Base-by-base conservation (phyloP, 805 yeast genomes). In the Candida boleticola region DNA sequence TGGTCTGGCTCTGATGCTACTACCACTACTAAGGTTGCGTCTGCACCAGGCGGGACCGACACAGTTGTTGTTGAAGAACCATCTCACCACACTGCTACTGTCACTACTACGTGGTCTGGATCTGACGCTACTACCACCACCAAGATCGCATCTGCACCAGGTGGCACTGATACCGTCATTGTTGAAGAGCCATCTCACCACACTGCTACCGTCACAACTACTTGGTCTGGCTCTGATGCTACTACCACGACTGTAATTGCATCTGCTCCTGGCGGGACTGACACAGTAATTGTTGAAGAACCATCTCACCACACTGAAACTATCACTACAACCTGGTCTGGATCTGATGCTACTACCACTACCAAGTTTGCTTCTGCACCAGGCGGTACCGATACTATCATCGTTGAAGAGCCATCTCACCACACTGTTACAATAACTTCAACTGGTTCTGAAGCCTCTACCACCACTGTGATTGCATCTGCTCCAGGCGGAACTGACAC, bases 351-450 rank as follows among this genome's bases (percentile, higher is more conserved):
- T n/a, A n/a, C n/a, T n/a, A n/a, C n/a, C n/a, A n/a, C n/a, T n/a
- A n/a, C n/a, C n/a, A n/a, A n/a, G n/a, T n/a, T n/a, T n/a, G n/a
- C n/a, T n/a, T n/a, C n/a, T n/a, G n/a, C n/a, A n/a, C n/a, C n/a
- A n/a, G n/a, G n/a, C n/a, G n/a, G n/a, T n/a, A 45, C 48, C 20
- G 44, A 20, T 6, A 44, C 50, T 11, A 37, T 44, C n/a, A 39
- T 41, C 17, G 38, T 45, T n/a, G 48, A 45, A 21, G 46, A 37
- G 2, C 49, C 49, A 3, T 31, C 41, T 7, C 7, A 35, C 40
- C 16, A 48, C n/a, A n/a, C n/a, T n/a, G n/a, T n/a, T n/a, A n/a
- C n/a, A n/a, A n/a, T n/a, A n/a, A n/a, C n/a, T n/a, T n/a, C n/a
- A n/a, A n/a, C n/a, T n/a, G n/a, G n/a, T n/a, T n/a, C 50, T 17